Evolutionary conservation across 371 early-diverging fungal genomes (phyloP), one percentile per base, ranked within the genome.

Genomic region (Mucor circinelloides): DNA sequence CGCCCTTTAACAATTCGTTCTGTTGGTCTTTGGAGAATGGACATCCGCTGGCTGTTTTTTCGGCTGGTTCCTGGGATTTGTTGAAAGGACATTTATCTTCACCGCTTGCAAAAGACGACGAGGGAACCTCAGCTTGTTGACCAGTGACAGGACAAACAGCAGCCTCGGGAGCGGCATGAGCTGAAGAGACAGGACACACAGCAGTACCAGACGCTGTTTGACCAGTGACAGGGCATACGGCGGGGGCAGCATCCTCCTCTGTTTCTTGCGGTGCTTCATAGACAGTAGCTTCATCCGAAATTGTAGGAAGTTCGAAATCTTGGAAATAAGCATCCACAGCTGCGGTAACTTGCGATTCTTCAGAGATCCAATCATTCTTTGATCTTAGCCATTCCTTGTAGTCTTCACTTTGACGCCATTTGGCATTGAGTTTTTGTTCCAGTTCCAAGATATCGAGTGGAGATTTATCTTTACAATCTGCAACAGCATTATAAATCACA

Each of bases 401-500:
- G 36, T 83, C 78, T 9, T 68, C 50, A 3, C 74, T 71, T 27
- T 70, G 71, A 13, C 84, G 65, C 84, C 84, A 83, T 48, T 73
- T 70, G 6, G 62, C 60, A 40, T 80, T 80, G 27, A 83, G 34
- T 5, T 31, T 48, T 19, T 60, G 36, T 69, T 83, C 81, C 4
- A 81, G 38, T 2, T 44, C 58, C 4, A 81, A 64, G 15, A 77
- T 36, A 3, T 82, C 67, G 0, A 30, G 8, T 4, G 74, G 74
- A 13, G 34, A 50, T n/a, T 31, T 46, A 63, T 30, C 67, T 5
- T 44, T 31, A 32, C 46, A 21, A 12, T 30, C 30, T 19, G 70
- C 21, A 8, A 78, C 72, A 1, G 77, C 81, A 27, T 62, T 50
- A 54, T 73, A 79, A 1, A 79, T 58, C 19, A 71, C 76, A 54